Percentiles rank a stretch among this genome's conserved stretches.
These are phyloP conservation scores for Silene coronaria DNA, from an alignment of 179 eudicot species.

Conservation along the genomic window DNA sequence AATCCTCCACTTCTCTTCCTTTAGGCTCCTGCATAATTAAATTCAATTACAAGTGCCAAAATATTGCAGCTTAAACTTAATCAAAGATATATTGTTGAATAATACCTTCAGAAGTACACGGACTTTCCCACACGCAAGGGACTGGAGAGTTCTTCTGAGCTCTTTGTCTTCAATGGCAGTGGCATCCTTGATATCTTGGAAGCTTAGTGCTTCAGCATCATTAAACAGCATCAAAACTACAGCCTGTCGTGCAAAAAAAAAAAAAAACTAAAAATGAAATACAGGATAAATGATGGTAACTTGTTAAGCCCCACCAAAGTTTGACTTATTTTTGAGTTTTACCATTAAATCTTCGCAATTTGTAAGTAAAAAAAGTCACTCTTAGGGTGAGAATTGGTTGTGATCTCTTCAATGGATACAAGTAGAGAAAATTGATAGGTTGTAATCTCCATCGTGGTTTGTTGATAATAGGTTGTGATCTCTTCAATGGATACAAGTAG, in stretches of 20 bases:
- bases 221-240: slow-evolving; percentile 94
- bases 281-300: background rate
- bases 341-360: background rate
- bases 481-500: background rate
- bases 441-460: background rate
- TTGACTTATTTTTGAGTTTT: background rate
- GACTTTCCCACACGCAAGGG: slow-evolving; percentile 97
- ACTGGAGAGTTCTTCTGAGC: slow-evolving; percentile 82
- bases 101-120: slow-evolving; percentile 85
- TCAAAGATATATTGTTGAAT: background rate
- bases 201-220: slow-evolving; percentile 81
- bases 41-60: slow-evolving; percentile 4
- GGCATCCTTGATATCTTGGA: slow-evolving; percentile 91
- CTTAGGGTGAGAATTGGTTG: background rate
- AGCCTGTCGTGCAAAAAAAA: slow-evolving; percentile 51
- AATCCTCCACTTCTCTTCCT: slow-evolving; percentile 92
- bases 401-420: background rate
- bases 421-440: background rate
- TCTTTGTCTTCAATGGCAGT: slow-evolving; percentile 95
- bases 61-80: slow-evolving; percentile 2
- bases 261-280: slow-evolving; percentile 2
- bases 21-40: slow-evolving; percentile 59
- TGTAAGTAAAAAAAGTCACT: background rate
- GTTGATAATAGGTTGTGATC: background rate
- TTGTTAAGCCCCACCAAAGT: background rate